Evolutionary conservation across 768 basidiomycete species (phyloP), one percentile per base, ranked within the genome.

Genomic region (Pleurotus eryngii): DNA sequence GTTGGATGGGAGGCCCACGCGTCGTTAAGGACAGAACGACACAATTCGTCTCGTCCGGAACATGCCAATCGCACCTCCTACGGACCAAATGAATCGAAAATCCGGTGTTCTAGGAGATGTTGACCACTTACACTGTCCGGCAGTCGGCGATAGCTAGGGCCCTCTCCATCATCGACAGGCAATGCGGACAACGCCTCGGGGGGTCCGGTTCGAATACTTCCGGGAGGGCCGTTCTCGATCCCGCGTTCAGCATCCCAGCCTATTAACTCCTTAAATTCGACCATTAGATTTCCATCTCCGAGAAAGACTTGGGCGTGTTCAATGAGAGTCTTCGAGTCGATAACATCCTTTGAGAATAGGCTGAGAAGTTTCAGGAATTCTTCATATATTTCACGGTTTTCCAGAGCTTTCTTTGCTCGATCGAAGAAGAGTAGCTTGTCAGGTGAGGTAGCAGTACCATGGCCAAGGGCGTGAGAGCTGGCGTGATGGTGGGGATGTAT

Each of bases 1-100:
- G 95, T 96, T 3, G 97, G 96, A 70, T 98, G 96, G 12, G 96
- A 97, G 9, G 98, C 94, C 96, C 97, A 98, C 62, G 89, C 84
- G 67, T 98, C 95, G 68, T 99, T 99, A 46, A 99, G 81, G 26
- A 99, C 95, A 26, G 93, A 94, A 68, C 95, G 91, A 68, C 92
- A 95, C 56, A 98, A 87, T 60, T 93, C 85, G 65, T 98, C 95
- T 26, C 97, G 87, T 9, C 91, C 95, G 3, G 97, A 97, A 69
- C 97, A 98, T 24, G 93, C 90, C 17, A 98, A 73, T 40, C 83
- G 81, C 61, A 89, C 83, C 75, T 98, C 96, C 95, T 97, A 55
- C 57, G 61, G 65, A 61, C 50, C 59, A 37, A 55, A 49, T 22
- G 58, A 57, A 8, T 9, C 7, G 15, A 54, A 42, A 26, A 11